These are phyloP conservation scores for Phialemoniopsis sp. DNA, from an alignment of 2,329 filamentous ascomycete species.

Conservation along the genomic window DNA sequence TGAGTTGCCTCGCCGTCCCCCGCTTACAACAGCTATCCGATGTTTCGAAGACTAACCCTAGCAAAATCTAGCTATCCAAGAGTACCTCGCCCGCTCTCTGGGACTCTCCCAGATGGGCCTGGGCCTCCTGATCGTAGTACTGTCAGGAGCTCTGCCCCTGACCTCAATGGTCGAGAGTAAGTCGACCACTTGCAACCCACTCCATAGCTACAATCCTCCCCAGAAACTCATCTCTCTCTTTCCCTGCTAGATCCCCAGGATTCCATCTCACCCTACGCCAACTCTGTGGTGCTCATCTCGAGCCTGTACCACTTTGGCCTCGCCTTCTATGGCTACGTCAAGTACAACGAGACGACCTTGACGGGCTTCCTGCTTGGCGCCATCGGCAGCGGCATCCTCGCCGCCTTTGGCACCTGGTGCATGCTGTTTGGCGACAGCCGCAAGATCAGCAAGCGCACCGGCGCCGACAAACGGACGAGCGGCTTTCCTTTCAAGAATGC, in stretches of 20 bases:
- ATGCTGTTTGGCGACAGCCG: slow-evolving; percentile 33
- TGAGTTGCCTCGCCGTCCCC: slow-evolving; percentile 12
- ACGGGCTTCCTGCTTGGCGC: slow-evolving; percentile 58
- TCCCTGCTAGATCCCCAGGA: slow-evolving; percentile 21
- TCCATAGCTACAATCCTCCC: too few species aligned
- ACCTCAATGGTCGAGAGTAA: slow-evolving; percentile 41
- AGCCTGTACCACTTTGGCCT: slow-evolving; percentile 59
- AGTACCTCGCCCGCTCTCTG: slow-evolving; percentile 69
- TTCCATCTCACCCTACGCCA: slow-evolving; percentile 56
- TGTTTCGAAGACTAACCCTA: neutral
- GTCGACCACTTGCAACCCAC: slow-evolving; percentile 1
- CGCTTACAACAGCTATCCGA: neutral
- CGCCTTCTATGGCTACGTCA: slow-evolving; percentile 65
- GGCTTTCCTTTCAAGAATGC: slow-evolving; percentile 32
- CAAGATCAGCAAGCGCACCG: slow-evolving; percentile 30
- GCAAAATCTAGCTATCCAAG: slow-evolving; percentile 55
- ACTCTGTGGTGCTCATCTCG: slow-evolving; percentile 63
- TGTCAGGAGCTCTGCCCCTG: slow-evolving; percentile 68
- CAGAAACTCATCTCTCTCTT: too few species aligned
- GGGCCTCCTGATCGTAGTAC: slow-evolving; percentile 58
- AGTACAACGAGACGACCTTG: slow-evolving; percentile 54
- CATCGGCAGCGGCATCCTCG: slow-evolving; percentile 51
- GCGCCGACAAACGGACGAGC: slow-evolving; percentile 34
- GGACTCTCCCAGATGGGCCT: slow-evolving; percentile 65
- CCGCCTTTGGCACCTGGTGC: slow-evolving; percentile 61